A percentile compares a stretch with the other conserved stretches of the same genome.
Conservation (phyloP, 148 eudicot species). For the Salicornia ramosissima region DNA sequence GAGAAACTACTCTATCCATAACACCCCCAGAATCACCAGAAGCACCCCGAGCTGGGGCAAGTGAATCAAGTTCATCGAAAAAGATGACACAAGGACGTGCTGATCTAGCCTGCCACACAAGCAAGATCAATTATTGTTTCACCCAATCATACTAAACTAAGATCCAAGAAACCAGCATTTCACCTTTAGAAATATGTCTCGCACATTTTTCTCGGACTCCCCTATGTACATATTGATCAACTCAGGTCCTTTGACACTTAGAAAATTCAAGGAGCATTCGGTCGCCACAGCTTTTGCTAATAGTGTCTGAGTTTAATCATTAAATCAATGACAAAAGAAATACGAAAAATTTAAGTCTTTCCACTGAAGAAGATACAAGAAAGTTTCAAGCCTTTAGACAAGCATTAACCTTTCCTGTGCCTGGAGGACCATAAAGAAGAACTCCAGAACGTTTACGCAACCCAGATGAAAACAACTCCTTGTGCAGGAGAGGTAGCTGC, state of each 20-base stretch:
- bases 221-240: slow-evolving; percentile 99
- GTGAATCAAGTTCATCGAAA: slow-evolving; percentile 97
- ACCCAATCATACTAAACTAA: background rate
- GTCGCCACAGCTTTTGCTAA: slow-evolving; percentile 99
- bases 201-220: slow-evolving; percentile 92
- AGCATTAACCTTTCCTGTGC: slow-evolving; percentile 84
- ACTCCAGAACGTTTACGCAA: slow-evolving; percentile 96
- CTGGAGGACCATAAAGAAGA: slow-evolving; percentile 99
- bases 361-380: background rate
- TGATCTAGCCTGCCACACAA: slow-evolving; percentile 66
- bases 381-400: background rate
- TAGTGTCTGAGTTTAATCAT: slow-evolving; percentile 57
- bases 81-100: slow-evolving; percentile 99
- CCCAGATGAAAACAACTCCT: slow-evolving; percentile 96
- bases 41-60: slow-evolving; percentile 97
- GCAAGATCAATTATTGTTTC: slow-evolving; percentile 7
- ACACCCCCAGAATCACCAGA: slow-evolving; percentile 99
- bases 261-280: slow-evolving; percentile 90
- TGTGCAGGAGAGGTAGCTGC: slow-evolving; percentile 91
- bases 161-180: slow-evolving; percentile 7
- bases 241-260: slow-evolving; percentile 97
- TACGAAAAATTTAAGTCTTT: slow-evolving; percentile 12
- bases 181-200: slow-evolving; percentile 96
- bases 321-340: slow-evolving; percentile 18
- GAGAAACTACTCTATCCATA: slow-evolving; percentile 98